A percentile compares a stretch with the other conserved stretches of the same genome.
Conservation (phyloP, 371 early-diverging fungal species). For the Capillidium rhysosporum region DNA sequence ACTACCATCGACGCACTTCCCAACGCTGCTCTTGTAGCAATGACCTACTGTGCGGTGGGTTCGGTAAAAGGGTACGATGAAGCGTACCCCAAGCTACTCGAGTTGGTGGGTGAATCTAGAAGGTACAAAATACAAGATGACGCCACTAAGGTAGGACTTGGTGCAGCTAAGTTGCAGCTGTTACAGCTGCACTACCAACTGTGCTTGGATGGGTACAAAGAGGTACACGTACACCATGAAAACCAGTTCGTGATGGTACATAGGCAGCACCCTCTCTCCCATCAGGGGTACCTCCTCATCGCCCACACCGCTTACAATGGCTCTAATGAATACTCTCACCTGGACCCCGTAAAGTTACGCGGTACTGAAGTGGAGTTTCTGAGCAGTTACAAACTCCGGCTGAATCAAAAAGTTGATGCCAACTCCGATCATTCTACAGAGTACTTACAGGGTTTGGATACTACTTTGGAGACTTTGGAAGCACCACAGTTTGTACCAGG, state of each 20-base stretch:
- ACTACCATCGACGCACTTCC: slow-evolving; percentile 67
- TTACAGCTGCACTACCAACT: slow-evolving; percentile 56
- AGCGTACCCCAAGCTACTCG: slow-evolving; percentile 58
- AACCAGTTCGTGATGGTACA: slow-evolving; percentile 72
- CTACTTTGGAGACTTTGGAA: slow-evolving; percentile 21
- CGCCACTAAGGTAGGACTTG: slow-evolving; percentile 30
- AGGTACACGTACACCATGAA: slow-evolving; percentile 89
- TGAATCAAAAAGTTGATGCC: slow-evolving; percentile 15
- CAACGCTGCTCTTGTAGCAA: slow-evolving; percentile 75
- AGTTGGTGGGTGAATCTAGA: slow-evolving; percentile 73
- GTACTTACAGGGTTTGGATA: slow-evolving; percentile 30
- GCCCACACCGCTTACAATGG: slow-evolving; percentile 66
- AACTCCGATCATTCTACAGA: slow-evolving; percentile 10
- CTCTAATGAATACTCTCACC: not conserved
- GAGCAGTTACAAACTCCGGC: slow-evolving; percentile 23
- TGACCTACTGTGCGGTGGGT: slow-evolving; percentile 79
- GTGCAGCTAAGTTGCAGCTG: slow-evolving; percentile 47
- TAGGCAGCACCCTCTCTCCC: slow-evolving; percentile 72
- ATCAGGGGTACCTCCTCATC: slow-evolving; percentile 77
- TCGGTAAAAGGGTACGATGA: slow-evolving; percentile 95
- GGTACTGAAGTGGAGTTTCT: slow-evolving; percentile 28
- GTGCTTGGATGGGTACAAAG: slow-evolving; percentile 61
- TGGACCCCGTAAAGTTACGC: slow-evolving; percentile 35
- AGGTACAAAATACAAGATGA: slow-evolving; percentile 33
- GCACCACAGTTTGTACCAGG: slow-evolving; percentile 22